Evolutionary conservation across 352 stramenopile genomes (phyloP), one percentile per base, ranked within the genome.

Genomic region (Globisporangium abappressorium): DNA sequence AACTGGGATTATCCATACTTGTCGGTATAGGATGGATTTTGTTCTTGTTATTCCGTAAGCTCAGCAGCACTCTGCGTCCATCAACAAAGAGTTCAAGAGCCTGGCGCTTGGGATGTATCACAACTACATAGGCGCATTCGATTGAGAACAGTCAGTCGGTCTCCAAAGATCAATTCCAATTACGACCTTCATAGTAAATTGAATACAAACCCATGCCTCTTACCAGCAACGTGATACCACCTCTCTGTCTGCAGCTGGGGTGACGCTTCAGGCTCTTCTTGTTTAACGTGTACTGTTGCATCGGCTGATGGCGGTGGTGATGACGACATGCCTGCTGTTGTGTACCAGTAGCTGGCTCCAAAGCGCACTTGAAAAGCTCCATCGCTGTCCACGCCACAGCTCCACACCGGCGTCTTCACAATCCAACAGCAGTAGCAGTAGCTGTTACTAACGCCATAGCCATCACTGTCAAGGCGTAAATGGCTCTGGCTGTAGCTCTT

Each of bases 361-460:
- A 30, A 4, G 14, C 46, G 71, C 7, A 74, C 4, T 6, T 69
- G 53, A n/a, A 77, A 18, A 2, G 41, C 14, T 0, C 57, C 55
- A 12, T 69, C 61, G 8, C n/a, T 41, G 5, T 64, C 68, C 9
- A 78, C 22, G 2, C 74, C 77, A 38, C 59, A 80, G 1, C 62
- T 46, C 74, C 74, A 84, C 4, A 26, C 33, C 4, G 72, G 61
- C 12, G 77, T 73, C 56, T 73, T 58, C 20, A 81, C 7, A 41
- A 77, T 33, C 77, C 77, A 84, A 38, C 70, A 81, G 14, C 58
- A 26, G 26, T 74, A 84, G 46, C 72, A 81, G 14, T 49, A 26
- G 26, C 34, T 46, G 15, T 11, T 28, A 8, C 26, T 28, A 26
- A n/a, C 2, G 6, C 3, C 4, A 9, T 22, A 22, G 11, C 7